Percentiles rank a stretch among this genome's conserved stretches.
phyloP scores from a whole-genome alignment of 768 basidiomycete genomes.

The Hypholoma sublateritium region DNA sequence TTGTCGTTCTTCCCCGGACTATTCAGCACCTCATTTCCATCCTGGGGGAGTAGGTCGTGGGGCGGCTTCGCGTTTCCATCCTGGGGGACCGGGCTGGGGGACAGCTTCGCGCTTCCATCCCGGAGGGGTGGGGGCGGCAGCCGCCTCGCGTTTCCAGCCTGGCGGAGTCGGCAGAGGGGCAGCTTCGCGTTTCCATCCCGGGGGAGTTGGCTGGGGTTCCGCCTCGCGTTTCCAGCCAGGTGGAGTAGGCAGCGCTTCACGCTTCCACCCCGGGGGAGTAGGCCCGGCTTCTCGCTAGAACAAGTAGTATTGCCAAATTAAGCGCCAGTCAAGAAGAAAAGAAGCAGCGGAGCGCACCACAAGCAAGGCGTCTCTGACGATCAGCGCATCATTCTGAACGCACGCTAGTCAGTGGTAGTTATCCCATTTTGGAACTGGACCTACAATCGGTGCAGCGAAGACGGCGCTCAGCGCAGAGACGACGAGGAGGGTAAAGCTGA shows the following conservation, averaged over 20 bases:
- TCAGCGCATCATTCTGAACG: slow-evolving; percentile 15
- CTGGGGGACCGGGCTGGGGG: slow-evolving; percentile 5
- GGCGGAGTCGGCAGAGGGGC: slow-evolving; percentile 5
- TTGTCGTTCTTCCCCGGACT: background rate
- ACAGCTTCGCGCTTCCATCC: background rate
- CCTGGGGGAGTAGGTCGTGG: slow-evolving; percentile 1
- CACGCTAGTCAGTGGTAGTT: background rate
- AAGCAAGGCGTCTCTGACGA: slow-evolving; percentile 6
- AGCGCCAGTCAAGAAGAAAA: background rate
- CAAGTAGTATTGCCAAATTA: background rate
- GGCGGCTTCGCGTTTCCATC: slow-evolving; percentile 20
- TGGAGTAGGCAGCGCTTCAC: slow-evolving; percentile 11
- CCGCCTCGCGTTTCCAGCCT: background rate
- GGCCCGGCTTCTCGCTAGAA: slow-evolving; percentile 1
- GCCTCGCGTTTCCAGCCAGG: slow-evolving; percentile 17
- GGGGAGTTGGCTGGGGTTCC: slow-evolving; percentile 13
- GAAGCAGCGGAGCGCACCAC: slow-evolving; percentile 15
- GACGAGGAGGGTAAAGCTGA: slow-evolving; percentile 21
- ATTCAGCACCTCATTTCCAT: background rate
- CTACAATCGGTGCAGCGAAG: slow-evolving; percentile 25
- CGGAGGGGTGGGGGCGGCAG: background rate
- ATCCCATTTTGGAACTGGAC: slow-evolving; percentile 8
- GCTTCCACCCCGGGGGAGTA: slow-evolving; percentile 17
- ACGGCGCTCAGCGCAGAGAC: slow-evolving; percentile 24
- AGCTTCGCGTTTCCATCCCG: slow-evolving; percentile 15